A percentile compares a stretch with the other conserved stretches of the same genome.
phyloP scores from a whole-genome alignment of 1,284 basidiomycete species.

The Bjerkandera adusta region DNA sequence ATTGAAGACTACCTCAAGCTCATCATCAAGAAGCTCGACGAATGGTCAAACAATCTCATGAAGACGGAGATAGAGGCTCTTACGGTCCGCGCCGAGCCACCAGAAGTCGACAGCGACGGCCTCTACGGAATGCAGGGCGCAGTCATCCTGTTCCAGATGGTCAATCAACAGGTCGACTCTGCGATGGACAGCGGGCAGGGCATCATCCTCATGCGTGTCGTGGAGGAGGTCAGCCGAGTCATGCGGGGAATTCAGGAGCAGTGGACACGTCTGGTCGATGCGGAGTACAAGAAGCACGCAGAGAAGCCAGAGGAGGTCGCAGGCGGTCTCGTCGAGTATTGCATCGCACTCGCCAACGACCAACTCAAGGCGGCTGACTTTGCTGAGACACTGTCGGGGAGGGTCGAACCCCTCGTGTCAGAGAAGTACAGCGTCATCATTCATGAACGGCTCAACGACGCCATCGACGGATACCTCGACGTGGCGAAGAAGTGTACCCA shows the following conservation, averaged over 20 bases:
- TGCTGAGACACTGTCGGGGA: constrained; percentile 80
- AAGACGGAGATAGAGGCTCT: constrained; percentile 89
- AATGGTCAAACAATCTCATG: constrained; percentile 96
- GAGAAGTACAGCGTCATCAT: constrained; percentile 89
- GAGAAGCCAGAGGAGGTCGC: constrained; percentile 89
- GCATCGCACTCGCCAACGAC: constrained; percentile 98
- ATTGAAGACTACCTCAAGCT: constrained; percentile 96
- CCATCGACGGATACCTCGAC: constrained; percentile 97
- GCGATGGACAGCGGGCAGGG: constrained; percentile 96
- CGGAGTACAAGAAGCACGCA: constrained; percentile 85
- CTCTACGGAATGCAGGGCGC: constrained; percentile 92
- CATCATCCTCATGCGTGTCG: constrained; percentile 87
- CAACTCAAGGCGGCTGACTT: constrained; percentile 97
- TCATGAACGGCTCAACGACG: constrained; percentile 87
- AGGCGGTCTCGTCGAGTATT: constrained; percentile 92
- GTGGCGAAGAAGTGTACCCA: constrained; percentile 97
- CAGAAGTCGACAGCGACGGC: constrained; percentile 87
- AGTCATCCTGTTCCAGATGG: constrained; percentile 96
- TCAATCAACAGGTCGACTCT: constrained; percentile 96
- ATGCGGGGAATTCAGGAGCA: constrained; percentile 90
- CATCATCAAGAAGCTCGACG: constrained; percentile 94
- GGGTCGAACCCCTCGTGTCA: constrained; percentile 89
- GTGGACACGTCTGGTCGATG: constrained; percentile 84
- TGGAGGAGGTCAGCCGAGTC: constrained; percentile 85
- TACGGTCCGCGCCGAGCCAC: constrained; percentile 78